Percentiles rank a stretch among this genome's conserved stretches.
These are phyloP conservation scores for Tieghemiomyces parasiticus DNA, from an alignment of 192 early-diverging fungal species.

Conservation along the genomic window DNA sequence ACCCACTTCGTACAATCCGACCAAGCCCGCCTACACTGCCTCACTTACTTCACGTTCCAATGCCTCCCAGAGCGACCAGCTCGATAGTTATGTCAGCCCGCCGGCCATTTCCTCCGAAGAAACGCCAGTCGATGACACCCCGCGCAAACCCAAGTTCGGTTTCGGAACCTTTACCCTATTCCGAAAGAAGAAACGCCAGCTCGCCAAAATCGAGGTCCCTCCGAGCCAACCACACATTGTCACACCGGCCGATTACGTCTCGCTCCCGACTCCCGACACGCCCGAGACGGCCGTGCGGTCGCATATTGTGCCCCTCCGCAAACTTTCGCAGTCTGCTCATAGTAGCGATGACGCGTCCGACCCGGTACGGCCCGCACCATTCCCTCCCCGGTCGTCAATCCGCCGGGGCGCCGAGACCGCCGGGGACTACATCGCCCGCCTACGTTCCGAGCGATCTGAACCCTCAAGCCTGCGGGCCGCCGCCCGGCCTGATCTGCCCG, in stretches of 20 bases:
- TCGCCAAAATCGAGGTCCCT: not conserved
- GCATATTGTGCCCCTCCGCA: not conserved
- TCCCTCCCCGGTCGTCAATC: not conserved
- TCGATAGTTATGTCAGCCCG: not conserved
- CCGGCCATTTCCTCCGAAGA: not conserved
- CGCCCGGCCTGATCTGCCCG: too few species aligned
- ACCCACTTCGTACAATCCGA: not conserved
- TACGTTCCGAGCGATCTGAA: too few species aligned
- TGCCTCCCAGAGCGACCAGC: not conserved
- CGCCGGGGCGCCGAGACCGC: too few species aligned
- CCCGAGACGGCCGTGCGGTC: not conserved
- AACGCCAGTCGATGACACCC: not conserved
- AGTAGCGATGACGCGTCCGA: too few species aligned
- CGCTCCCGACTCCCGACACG: not conserved
- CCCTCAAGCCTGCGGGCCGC: too few species aligned
- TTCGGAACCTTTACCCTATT: slow-evolving; percentile 2
- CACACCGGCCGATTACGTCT: too few species aligned
- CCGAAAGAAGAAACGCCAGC: slow-evolving; percentile 6
- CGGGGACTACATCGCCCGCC: too few species aligned
- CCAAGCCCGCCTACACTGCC: not conserved
- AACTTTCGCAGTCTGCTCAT: too few species aligned
- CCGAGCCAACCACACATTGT: not conserved
- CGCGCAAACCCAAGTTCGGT: not conserved
- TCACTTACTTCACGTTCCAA: not conserved
- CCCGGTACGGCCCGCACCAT: not conserved